Base-by-base conservation (phyloP, 257 asterid species). In the Ophiorrhiza pumila region DNA sequence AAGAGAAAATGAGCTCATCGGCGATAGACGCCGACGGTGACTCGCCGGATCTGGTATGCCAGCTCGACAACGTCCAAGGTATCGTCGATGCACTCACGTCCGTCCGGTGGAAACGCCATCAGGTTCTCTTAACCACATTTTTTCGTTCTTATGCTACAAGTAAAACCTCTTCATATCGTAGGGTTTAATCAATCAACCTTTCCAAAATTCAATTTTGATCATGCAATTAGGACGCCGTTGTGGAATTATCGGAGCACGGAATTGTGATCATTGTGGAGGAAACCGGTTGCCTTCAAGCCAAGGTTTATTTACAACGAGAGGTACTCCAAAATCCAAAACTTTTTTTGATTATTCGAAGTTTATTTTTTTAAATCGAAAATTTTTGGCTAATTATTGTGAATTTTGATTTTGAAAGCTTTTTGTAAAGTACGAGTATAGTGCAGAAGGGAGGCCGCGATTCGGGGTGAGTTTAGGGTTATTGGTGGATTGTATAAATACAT, bases 51-150 rank as follows among this genome's bases (percentile, higher is more conserved):
- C 84, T 94, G 65, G 88, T 90, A 10, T 94, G 99, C 81, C 92
- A 90, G 76, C 79, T 90, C 34, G 99, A 94, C 76, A 85, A 85
- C 82, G 91, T 90, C 72, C 99, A 92, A 74, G 98, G 99, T 81
- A 70, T 90, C 70, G 95, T 94, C 41, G 99, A 94, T 70, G 92
- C 97, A 43, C 97, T 94, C 78, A 86, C 95, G 77, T 88, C 93
- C 76, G 89, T 91, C 49, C 91, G 99, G 6, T 94, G 99, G 98
- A 94, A 94, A 78, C 97, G 97, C 69, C 85, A 81, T 27, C 99
- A 94, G 82, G 98, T 94, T 76, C 64, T 27, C 23, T 13, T 47
- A 64, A 43, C 6, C 11, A 10, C 66, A 39, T 58, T 50, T 7
- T 23, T 47, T 46, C 14, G 27, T 57, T 63, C 58, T 72, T 45